phyloP scores from a whole-genome alignment of 2,329 filamentous ascomycete genomes.

The Neonectria coccinea region DNA sequence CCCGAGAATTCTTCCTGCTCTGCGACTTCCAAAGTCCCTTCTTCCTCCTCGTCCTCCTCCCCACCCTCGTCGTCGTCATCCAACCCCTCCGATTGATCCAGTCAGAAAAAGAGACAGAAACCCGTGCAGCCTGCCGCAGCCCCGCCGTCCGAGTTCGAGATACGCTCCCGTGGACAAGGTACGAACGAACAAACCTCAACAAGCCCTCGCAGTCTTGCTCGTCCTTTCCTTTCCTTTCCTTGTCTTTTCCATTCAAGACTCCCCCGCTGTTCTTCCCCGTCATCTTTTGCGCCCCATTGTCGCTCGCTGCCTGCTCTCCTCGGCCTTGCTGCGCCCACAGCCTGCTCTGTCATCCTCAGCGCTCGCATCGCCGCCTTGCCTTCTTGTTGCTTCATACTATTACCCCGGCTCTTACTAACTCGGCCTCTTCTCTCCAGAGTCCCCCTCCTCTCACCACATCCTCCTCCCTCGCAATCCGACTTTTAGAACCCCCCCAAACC shows the following conservation, averaged over 20 bases:
- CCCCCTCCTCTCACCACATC: conserved; percentile 25
- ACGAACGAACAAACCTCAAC: conserved; percentile 35
- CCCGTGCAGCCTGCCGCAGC: conserved; percentile 42
- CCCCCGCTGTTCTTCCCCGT: too few species aligned
- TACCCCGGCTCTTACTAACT: conserved; percentile 38
- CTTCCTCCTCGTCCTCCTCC: conserved; percentile 1
- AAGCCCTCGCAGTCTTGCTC: neutral
- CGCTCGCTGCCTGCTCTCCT: neutral
- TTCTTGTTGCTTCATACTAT: neutral
- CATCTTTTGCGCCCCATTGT: conserved; percentile 13
- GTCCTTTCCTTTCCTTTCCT: neutral
- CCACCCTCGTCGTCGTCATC: conserved; percentile 29
- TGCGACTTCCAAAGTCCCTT: conserved; percentile 4
- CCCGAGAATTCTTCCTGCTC: neutral
- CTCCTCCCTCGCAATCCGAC: conserved; percentile 23
- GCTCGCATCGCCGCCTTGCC: conserved; percentile 4
- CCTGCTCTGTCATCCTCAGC: conserved; percentile 8
- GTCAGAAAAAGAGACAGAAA: conserved; percentile 36
- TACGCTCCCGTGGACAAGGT: conserved; percentile 45
- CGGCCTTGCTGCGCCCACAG: conserved; percentile 7
- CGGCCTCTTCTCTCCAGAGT: conserved; percentile 26
- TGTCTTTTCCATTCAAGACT: neutral
- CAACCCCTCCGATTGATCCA: conserved; percentile 40
- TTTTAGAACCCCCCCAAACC: conserved; percentile 13
- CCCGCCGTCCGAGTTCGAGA: conserved; percentile 44